phyloP scores from a whole-genome alignment of 2,329 filamentous ascomycete genomes.

The Sclerotinia minor region DNA sequence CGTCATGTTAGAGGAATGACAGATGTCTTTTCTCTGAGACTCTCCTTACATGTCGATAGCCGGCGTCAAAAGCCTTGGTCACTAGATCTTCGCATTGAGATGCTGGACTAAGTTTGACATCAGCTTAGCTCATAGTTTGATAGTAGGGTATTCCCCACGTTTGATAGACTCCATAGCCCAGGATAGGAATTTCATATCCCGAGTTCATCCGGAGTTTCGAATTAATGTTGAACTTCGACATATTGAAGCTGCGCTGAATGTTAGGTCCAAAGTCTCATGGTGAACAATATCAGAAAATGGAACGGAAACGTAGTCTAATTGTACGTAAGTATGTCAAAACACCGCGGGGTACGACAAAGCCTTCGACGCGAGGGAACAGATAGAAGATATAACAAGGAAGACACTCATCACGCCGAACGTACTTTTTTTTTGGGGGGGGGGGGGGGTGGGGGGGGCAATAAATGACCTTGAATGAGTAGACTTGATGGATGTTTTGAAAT shows the following conservation, averaged over 20 bases:
- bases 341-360: neutral
- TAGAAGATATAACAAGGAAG: neutral
- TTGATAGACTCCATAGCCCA: conserved; percentile 56
- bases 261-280: neutral
- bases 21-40: neutral
- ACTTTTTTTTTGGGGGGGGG: no score
- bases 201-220: conserved; percentile 53
- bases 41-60: conserved; percentile 56
- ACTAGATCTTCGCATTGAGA: conserved; percentile 58
- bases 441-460: neutral
- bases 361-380: neutral
- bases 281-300: neutral
- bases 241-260: conserved; percentile 33
- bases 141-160: conserved; percentile 38
- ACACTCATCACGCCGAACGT: conserved; percentile 10
- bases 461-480: neutral
- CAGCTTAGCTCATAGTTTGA: conserved; percentile 15
- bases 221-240: conserved; percentile 49
- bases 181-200: conserved; percentile 59
- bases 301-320: neutral
- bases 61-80: conserved; percentile 54
- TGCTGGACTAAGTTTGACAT: conserved; percentile 49
- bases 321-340: conserved; percentile 10
- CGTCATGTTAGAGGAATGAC: conserved; percentile 19
- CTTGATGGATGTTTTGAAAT: neutral